Base-by-base conservation (phyloP, 352 stramenopile genomes). In the Globisporangium uncinulatum region DNA sequence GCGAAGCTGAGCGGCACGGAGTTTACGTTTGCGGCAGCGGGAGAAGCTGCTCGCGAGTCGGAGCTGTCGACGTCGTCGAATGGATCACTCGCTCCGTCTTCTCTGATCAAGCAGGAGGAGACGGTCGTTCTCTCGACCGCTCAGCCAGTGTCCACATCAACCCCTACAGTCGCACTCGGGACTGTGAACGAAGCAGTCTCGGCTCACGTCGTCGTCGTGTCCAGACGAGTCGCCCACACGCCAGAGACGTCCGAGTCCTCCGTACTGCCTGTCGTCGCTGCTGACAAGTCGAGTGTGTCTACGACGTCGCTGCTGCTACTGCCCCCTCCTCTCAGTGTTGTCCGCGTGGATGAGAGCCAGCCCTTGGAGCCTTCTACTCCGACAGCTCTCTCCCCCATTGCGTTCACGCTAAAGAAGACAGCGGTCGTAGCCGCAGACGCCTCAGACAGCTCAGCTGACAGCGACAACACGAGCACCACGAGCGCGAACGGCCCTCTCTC, bases 341-440 rank as follows among this genome's bases (percentile, higher is more conserved):
- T 45, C 14, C 49, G 34, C n/a, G 34, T 20, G 41, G 49, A 44
- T 13, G 49, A 41, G 32, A 24, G 32, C 11, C n/a, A 31, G 49
- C 32, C 32, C 32, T 55, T 19, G 49, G 49, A 55, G 34, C 49
- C 49, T 55, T 46, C 49, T 36, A 55, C 49, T 55, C 49, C 34
- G 49, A 55, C 49, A 44, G 49, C 32, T 19, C 49, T 39, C 17
- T 44, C 34, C 32, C 9, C 32, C 19, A 19, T 21, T 14, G 29
- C 34, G 34, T 20, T 43, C 29, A 36, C 42, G 49, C 49, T 46
- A 3, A 46, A 46, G 32, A 32, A 21, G 15, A 19, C 19, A 19
- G 34, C 7, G 49, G 42, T 24, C 17, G 41, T 7, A 32, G n/a
- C 49, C 14, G 24, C 34, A n/a, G 34, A 45, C 31, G 32, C 41